Evolutionary conservation across 2,329 filamentous ascomycete genomes (phyloP).

Genomic region (Aspergillus novoparasiticus): DNA sequence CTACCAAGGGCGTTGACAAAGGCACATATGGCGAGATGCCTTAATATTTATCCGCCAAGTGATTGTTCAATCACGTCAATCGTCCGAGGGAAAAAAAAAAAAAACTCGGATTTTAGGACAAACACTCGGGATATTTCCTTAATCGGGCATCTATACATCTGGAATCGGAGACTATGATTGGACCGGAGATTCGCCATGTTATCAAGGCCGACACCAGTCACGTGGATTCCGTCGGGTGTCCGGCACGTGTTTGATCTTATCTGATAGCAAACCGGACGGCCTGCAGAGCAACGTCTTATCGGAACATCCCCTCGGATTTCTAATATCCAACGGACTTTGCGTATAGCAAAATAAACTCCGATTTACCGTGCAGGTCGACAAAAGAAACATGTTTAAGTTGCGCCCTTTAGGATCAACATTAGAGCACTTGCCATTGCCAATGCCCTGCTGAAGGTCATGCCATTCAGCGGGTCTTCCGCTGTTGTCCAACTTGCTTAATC

Average conservation of each 20-base stretch:
- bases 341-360: not conserved
- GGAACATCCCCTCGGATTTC: not conserved
- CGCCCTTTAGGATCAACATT: too few relatives aligned
- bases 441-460: too few relatives aligned
- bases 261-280: not conserved
- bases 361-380: too few relatives aligned
- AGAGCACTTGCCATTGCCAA: too few relatives aligned
- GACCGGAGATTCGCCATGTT: not conserved
- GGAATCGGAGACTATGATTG: not conserved
- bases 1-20: too few relatives aligned
- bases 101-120: not conserved
- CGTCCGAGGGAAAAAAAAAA: not conserved
- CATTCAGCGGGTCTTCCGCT: too few relatives aligned
- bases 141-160: not conserved
- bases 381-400: too few relatives aligned
- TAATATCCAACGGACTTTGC: not conserved
- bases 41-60: not conserved
- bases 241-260: not conserved
- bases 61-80: not conserved
- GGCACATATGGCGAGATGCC: not conserved
- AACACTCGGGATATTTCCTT: not conserved
- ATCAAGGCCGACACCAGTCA: not conserved
- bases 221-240: not conserved
- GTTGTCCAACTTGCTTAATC: too few relatives aligned
- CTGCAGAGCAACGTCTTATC: not conserved